Percentiles rank a stretch among this genome's conserved stretches.
phyloP scores from a whole-genome alignment of 208 protist genomes.

The Tritrichomonas foetus region DNA sequence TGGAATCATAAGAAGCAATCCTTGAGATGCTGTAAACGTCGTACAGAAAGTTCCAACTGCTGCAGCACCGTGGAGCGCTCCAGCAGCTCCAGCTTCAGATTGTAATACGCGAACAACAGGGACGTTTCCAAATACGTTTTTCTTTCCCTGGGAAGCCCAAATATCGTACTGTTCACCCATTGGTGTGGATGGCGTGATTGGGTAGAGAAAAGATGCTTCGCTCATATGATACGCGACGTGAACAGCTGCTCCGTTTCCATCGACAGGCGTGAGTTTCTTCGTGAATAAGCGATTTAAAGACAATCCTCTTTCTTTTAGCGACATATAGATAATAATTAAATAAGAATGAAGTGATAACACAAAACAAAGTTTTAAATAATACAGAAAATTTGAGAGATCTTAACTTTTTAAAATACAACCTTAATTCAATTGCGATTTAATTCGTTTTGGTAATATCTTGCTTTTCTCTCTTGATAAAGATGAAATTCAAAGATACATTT shows the following conservation, averaged over 20 bases:
- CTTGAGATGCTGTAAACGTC: conserved; percentile 71
- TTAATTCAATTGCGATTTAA: too few relatives aligned
- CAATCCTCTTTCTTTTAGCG: too few relatives aligned
- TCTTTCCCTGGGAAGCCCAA: conserved; percentile 50
- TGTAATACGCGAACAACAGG: conserved; percentile 56
- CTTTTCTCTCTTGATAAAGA: too few relatives aligned
- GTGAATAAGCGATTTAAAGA: conserved; percentile 56
- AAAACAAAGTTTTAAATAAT: too few relatives aligned
- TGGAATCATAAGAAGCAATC: conserved; percentile 69
- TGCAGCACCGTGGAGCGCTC: conserved; percentile 62
- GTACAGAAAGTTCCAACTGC: conserved; percentile 54
- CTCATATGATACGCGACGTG: conserved; percentile 59
- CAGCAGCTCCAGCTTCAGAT: conserved; percentile 63
- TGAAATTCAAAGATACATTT: too few relatives aligned
- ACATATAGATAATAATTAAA: too few relatives aligned
- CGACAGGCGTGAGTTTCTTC: conserved; percentile 46
- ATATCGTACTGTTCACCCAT: conserved; percentile 64
- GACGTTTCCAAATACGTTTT: conserved; percentile 62
- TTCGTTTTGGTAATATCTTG: too few relatives aligned
- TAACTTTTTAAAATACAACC: too few relatives aligned
- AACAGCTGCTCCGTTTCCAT: conserved; percentile 65
- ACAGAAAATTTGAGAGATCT: too few relatives aligned
- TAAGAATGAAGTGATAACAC: too few relatives aligned
- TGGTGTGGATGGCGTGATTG: conserved; percentile 65
- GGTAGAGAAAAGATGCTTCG: conserved; percentile 63